Conservation (phyloP, 2,329 filamentous ascomycete genomes). For the Gyromitra esculenta region DNA sequence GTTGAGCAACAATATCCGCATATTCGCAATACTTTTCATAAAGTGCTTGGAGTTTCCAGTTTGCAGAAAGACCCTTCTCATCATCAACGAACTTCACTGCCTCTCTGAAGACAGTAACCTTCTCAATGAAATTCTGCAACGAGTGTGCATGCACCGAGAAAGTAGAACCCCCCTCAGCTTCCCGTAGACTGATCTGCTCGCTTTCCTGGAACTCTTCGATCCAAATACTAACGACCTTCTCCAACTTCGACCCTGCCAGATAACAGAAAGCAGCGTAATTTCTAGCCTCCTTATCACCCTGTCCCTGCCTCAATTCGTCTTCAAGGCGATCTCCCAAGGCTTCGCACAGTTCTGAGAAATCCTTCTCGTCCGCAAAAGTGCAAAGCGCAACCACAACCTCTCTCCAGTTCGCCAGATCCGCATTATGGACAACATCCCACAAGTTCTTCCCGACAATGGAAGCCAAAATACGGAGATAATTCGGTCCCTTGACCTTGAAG, state of each 20-base stretch:
- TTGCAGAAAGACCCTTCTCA: conserved; percentile 75
- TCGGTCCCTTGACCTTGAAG: conserved; percentile 83
- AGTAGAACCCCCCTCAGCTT: conserved; percentile 75
- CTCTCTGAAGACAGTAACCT: conserved; percentile 94
- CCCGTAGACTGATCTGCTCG: conserved; percentile 70
- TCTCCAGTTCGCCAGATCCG: conserved; percentile 92
- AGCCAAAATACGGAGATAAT: conserved; percentile 87
- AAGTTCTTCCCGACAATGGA: conserved; percentile 96
- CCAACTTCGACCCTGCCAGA: conserved; percentile 91
- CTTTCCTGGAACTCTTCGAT: conserved; percentile 85
- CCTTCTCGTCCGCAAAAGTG: conserved; percentile 88
- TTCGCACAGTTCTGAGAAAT: conserved; percentile 95
- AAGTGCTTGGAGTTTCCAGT: conserved; percentile 87
- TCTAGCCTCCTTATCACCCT: conserved; percentile 69
- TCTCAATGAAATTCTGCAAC: conserved; percentile 94
- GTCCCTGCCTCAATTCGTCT: conserved; percentile 68
- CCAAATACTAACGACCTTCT: conserved; percentile 97
- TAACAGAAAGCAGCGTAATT: conserved; percentile 98
- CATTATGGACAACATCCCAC: conserved; percentile 98
- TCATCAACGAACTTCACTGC: conserved; percentile 89
- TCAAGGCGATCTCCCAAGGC: conserved; percentile 89
- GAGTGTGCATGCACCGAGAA: conserved; percentile 92
- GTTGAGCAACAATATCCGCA: conserved; percentile 89
- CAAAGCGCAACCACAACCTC: conserved; percentile 95
- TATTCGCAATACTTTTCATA: conserved; percentile 98